phyloP scores from a whole-genome alignment of 768 basidiomycete species.

The Russula lepida region DNA sequence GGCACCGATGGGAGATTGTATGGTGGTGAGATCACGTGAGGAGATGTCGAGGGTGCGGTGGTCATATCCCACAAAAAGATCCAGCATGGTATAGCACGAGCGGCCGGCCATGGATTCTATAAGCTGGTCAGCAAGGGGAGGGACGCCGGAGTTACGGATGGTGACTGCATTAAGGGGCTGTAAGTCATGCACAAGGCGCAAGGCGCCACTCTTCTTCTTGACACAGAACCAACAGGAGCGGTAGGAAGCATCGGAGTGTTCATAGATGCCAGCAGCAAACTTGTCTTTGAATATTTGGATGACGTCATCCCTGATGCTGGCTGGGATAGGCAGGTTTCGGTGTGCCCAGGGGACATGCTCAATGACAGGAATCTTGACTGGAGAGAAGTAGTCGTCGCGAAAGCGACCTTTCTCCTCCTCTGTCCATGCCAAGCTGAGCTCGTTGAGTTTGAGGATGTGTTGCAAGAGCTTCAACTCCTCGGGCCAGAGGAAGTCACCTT shows the following conservation, averaged over 20 bases:
- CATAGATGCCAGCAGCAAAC: conserved; percentile 30
- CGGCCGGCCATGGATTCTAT: too few species aligned
- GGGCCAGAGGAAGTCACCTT: too few species aligned
- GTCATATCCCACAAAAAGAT: too few species aligned
- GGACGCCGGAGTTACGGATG: conserved; percentile 18
- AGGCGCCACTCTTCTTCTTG: neutral
- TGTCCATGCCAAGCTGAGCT: conserved; percentile 34
- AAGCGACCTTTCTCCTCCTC: too few species aligned
- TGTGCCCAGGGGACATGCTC: conserved; percentile 28
- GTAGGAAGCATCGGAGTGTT: conserved; percentile 23
- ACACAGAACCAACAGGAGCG: neutral
- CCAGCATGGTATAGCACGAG: too few species aligned
- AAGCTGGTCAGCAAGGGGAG: too few species aligned
- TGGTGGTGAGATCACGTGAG: too few species aligned
- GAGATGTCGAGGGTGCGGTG: too few species aligned
- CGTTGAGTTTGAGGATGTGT: conserved; percentile 28
- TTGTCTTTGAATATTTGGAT: conserved; percentile 31
- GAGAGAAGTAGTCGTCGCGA: too few species aligned
- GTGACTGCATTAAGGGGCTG: conserved; percentile 24
- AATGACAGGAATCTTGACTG: neutral
- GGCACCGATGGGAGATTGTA: neutral
- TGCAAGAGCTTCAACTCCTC: conserved; percentile 23
- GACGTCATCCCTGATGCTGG: conserved; percentile 27
- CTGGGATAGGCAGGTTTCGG: conserved; percentile 24
- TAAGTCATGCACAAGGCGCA: conserved; percentile 22